Evolutionary conservation across 768 basidiomycete genomes (phyloP), one percentile per base, ranked within the genome.

Genomic region (Mycena metata): DNA sequence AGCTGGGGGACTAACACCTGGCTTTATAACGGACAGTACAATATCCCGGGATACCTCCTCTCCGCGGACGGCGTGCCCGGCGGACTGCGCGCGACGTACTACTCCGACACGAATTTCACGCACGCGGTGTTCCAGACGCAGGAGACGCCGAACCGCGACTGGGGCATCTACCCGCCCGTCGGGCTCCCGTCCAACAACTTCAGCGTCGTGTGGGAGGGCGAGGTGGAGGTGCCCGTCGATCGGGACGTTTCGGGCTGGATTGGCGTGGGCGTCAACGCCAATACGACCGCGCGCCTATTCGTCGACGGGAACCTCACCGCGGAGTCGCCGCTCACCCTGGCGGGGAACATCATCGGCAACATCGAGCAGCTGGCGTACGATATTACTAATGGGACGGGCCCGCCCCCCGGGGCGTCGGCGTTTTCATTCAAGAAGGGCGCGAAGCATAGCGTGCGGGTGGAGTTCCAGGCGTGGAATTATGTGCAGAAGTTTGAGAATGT

Each of bases 121-220:
- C 43, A 73, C 13, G 46, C 73, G 15, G 64, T 69, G 3, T 72
- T 76, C 43, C 45, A 68, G n/a, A 42, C 26, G 60, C 62, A 72
- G 50, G 75, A 76, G 57, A 67, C 67, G 47, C 75, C 75, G 35
- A 76, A 74, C 61, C 70, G 64, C 57, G 74, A 74, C 46, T 76
- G 75, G 75, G 75, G 75, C 39, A 54, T 76, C 19, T 76, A 76
- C 66, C 75, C 75, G 55, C 75, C 75, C 21, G 60, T 60, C 39
- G 72, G 72, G 16, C 70, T 76, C 7, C 75, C 75, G 39, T 76
- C 75, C 24, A 76, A 76, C 66, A 76, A 76, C 58, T 76, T 74
- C 45, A 74, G 74, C 58, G 75, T 65, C 11, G 64, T 76, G 42
- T 76, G 75, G 75, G 75, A 76, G 70, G 75, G 75, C 60, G 61